Evolutionary conservation across 352 stramenopile genomes (phyloP), one percentile per base, ranked within the genome.

Genomic region (Peronospora tabacina): DNA sequence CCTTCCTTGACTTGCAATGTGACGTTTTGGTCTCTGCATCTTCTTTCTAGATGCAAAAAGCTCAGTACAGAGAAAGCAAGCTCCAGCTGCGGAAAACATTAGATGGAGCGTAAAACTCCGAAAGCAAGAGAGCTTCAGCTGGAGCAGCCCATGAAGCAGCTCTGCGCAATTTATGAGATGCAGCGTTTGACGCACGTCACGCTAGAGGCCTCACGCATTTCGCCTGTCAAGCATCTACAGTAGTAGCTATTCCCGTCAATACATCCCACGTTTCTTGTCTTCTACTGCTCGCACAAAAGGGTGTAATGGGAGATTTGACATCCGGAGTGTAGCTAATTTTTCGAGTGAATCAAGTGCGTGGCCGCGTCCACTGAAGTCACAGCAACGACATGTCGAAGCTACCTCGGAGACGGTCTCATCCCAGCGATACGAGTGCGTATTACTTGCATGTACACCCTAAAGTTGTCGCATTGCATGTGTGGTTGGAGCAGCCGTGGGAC

Each of bases 21-120:
- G 55, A 63, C 26, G 30, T 2, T 19, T 26, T 28, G 19, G 51
- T 62, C 52, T 58, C 52, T 45, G 46, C 52, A 62, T 55, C 52
- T 58, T 58, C 58, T 46, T 52, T 37, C 15, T 35, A 61, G 29
- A 26, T 43, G 51, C 41, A 30, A 45, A 44, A 62, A 38, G 11
- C 51, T 52, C 19, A 55, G 44, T 16, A 49, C 33, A 57, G 42
- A 61, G 53, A 61, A 47, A 56, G 28, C 28, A 32, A 32, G 7
- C 22, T 26, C 28, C 28, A 33, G 11, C 28, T 33, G 8, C 11
- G 28, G 8, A 8, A 33, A 33, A 13, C 11, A 33, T 8, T 0
- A 33, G 28, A 33, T 33, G 28, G 11, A 32, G 28, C 28, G 11
- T 33, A 33, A 13, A 33, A 4, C 28, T 33, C 22, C 5, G 22